Evolutionary conservation across 495 filamentous ascomycete genomes (phyloP).

Genomic region (Hyphodiscus hymeniophilus): DNA sequence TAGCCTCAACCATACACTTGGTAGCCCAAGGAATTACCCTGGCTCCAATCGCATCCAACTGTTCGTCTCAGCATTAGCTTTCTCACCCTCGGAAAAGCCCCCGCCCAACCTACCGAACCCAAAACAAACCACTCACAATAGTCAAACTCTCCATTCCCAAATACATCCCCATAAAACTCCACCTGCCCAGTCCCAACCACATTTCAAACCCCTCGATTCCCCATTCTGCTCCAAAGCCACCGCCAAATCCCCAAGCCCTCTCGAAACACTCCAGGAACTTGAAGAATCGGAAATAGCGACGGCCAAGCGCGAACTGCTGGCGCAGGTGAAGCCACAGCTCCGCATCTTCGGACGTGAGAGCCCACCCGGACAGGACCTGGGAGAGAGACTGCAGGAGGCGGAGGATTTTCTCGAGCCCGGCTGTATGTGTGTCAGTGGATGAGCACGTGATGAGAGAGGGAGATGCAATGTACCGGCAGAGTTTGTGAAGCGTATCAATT

Average conservation of each 20-base stretch:
- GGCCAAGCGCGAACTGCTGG: constrained; percentile 22
- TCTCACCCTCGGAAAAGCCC: neutral
- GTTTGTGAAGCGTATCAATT: constrained; percentile 16
- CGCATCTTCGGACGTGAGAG: constrained; percentile 17
- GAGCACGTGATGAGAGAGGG: constrained; percentile 7
- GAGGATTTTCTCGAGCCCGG: constrained; percentile 54
- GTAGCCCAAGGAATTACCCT: constrained; percentile 24
- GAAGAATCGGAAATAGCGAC: constrained; percentile 55
- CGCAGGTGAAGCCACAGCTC: constrained; percentile 1
- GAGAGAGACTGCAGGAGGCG: constrained; percentile 49
- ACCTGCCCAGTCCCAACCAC: constrained; percentile 29
- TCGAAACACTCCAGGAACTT: constrained; percentile 54
- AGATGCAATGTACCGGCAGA: constrained; percentile 11
- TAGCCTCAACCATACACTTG: constrained; percentile 40
- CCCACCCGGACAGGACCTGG: constrained; percentile 38
- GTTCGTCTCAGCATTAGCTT: constrained; percentile 7
- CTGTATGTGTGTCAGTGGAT: constrained; percentile 21
- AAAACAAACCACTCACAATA: constrained; percentile 21
- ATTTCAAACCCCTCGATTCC: neutral
- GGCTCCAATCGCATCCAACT: constrained; percentile 43
- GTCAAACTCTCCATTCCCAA: constrained; percentile 36
- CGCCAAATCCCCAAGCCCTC: constrained; percentile 27
- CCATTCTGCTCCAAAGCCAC: too few species aligned
- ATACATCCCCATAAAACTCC: constrained; percentile 39
- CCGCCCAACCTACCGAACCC: neutral